Evolutionary conservation across 306 rosid species (phyloP).

Genomic region (Notholithocarpus densiflorus): DNA sequence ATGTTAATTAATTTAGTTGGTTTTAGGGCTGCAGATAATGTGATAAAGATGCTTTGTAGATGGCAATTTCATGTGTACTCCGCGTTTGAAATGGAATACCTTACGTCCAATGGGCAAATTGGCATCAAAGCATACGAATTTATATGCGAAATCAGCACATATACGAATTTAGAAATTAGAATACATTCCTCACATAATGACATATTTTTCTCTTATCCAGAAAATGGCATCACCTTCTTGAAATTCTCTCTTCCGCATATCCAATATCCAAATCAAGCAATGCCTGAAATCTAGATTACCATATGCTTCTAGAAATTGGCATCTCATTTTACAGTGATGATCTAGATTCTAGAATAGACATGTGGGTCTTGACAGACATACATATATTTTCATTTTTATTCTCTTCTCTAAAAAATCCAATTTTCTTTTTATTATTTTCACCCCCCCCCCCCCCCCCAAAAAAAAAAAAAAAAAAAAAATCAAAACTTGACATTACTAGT

Average conservation of each 20-base stretch:
- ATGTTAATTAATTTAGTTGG: no score
- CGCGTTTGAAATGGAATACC: background rate
- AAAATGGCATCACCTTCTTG: background rate
- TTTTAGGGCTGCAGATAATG: background rate
- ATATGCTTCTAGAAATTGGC: background rate
- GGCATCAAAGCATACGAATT: constrained; percentile 8
- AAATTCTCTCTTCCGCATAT: constrained; percentile 14
- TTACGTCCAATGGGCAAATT: background rate
- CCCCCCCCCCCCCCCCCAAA: no score
- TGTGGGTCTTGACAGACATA: background rate
- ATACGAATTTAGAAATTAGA: background rate
- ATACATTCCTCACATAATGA: constrained; percentile 5
- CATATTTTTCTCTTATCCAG: background rate
- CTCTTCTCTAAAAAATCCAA: background rate
- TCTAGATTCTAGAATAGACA: background rate
- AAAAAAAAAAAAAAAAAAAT: background rate
- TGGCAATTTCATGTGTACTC: background rate
- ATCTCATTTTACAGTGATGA: background rate
- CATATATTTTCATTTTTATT: background rate
- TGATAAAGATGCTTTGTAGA: background rate
- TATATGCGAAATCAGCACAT: background rate
- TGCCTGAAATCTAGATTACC: background rate
- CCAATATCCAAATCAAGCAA: background rate
- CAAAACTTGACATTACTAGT: background rate
- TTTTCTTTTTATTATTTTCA: no score